Base-by-base conservation (phyloP, 495 filamentous ascomycete species). In the Penicillium riverlandense region DNA sequence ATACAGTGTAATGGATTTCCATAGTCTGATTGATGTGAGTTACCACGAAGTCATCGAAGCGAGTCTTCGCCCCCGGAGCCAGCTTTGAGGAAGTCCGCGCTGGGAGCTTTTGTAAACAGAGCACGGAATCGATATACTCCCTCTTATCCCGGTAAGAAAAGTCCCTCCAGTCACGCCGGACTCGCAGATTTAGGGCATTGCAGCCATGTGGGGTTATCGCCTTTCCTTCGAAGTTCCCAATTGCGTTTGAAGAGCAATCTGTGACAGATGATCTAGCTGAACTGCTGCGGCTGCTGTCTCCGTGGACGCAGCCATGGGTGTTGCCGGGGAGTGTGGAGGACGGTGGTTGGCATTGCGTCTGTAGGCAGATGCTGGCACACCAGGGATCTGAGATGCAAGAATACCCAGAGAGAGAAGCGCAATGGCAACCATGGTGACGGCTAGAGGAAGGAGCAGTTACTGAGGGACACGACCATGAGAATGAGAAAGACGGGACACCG, bases 41-140 rank as follows among this genome's bases (percentile, higher is more conserved):
- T 10, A 72, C 80, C 33, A 82, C 69, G 52, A 88, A 88, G 56
- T 89, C 84, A 65, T 89, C 85, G 50, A 77, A 85, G 12, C 80
- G 70, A 52, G 65, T 75, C 55, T 59, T 71, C 2, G 75, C 73
- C 33, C 78, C 77, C 11, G 42, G 71, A 42, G 72, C 73, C 5
- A 65, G 41, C 6, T 45, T 40, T 1, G 62, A 36, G 1, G 72
- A 57, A 2, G 71, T 75, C 12, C 57, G 71, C 1, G 78, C 49
- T 0, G 82, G 76, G 49, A 70, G 54, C 8, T 43, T 48, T 48
- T 77, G 71, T 6, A 90, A 53, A 52, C 85, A 89, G 38, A 76
- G 67, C 16, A 88, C 76, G 1, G 85, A 79, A 22, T 74, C 58
- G 45, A 80, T 82, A 49, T 83, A 88, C 10, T 59, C 59, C 33